Evolutionary conservation across 208 protist species (phyloP).

Genomic region (Acanthamoeba sp.): DNA sequence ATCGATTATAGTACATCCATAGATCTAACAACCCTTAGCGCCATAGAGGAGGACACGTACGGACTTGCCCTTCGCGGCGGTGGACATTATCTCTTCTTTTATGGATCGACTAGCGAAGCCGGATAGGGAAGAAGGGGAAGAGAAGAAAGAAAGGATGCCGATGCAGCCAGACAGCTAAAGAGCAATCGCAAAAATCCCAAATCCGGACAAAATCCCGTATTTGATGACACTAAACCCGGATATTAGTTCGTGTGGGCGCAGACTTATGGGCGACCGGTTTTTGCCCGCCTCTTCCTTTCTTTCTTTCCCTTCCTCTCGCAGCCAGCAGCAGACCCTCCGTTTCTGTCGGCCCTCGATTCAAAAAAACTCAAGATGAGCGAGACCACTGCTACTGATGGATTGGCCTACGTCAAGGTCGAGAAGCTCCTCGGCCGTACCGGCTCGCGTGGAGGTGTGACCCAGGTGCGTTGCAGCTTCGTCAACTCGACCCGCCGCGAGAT

Average conservation of each 20-base stretch:
- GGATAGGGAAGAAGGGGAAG: slow-evolving; percentile 55
- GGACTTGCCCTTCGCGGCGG: slow-evolving; percentile 43
- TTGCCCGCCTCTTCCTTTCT: slow-evolving; percentile 45
- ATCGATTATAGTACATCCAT: not conserved
- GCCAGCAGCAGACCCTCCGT: slow-evolving; percentile 26
- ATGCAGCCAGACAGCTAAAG: not conserved
- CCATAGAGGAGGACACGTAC: not conserved
- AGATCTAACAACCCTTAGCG: not conserved
- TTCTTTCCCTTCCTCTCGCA: slow-evolving; percentile 69
- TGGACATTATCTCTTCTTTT: slow-evolving; percentile 60
- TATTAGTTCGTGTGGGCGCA: not conserved
- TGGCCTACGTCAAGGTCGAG: slow-evolving; percentile 96
- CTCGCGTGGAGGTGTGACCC: slow-evolving; percentile 99
- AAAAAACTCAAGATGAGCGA: slow-evolving; percentile 64
- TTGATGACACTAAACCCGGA: not conserved
- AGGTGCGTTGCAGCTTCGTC: slow-evolving; percentile 96
- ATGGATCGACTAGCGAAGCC: slow-evolving; percentile 32
- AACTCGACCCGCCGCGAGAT: slow-evolving; percentile 96
- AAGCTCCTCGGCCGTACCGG: slow-evolving; percentile 99
- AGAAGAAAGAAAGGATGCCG: slow-evolving; percentile 23
- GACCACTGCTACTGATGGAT: slow-evolving; percentile 82
- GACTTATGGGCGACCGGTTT: not conserved
- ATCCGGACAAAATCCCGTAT: not conserved
- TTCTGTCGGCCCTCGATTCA: not conserved
- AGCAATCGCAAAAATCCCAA: not conserved